Conservation (phyloP, 495 filamentous ascomycete genomes). For the Durotheca rogersii region DNA sequence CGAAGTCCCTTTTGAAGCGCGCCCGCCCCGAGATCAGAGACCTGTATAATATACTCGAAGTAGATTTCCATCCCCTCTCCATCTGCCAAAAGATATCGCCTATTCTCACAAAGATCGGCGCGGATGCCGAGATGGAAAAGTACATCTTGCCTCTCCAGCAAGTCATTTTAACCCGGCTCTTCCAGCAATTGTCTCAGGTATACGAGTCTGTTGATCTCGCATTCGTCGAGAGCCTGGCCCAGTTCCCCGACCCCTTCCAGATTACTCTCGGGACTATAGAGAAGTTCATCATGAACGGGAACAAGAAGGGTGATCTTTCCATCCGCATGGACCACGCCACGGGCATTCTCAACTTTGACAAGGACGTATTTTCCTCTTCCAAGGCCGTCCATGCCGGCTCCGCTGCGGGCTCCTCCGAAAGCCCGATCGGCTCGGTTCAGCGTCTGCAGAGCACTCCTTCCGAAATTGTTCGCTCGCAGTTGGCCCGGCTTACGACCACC, state of each 20-base stretch:
- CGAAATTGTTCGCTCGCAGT: constrained; percentile 94
- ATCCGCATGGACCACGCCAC: constrained; percentile 95
- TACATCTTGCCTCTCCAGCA: constrained; percentile 94
- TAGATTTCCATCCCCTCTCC: constrained; percentile 96
- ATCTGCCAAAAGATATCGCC: constrained; percentile 99
- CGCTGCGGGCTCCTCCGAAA: constrained; percentile 83
- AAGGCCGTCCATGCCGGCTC: constrained; percentile 89
- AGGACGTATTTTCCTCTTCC: constrained; percentile 95
- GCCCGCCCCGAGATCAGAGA: constrained; percentile 91
- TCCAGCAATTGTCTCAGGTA: constrained; percentile 98
- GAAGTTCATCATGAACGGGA: constrained; percentile 99
- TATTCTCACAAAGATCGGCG: constrained; percentile 89
- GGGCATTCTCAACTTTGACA: constrained; percentile 93
- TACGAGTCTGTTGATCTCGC: constrained; percentile 96
- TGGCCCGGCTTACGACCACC: constrained; percentile 86
- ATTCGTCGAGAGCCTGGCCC: constrained; percentile 89
- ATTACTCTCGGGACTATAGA: constrained; percentile 89
- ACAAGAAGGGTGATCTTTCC: constrained; percentile 97
- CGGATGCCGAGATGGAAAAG: constrained; percentile 93
- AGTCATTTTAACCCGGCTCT: constrained; percentile 95
- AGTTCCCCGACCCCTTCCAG: constrained; percentile 97
- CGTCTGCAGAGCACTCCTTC: constrained; percentile 95
- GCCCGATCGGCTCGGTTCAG: constrained; percentile 81
- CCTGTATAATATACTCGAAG: constrained; percentile 96
- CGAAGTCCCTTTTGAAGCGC: constrained; percentile 88